Conservation (phyloP, 371 early-diverging fungal species). For the Saksenaea vasiformis region DNA sequence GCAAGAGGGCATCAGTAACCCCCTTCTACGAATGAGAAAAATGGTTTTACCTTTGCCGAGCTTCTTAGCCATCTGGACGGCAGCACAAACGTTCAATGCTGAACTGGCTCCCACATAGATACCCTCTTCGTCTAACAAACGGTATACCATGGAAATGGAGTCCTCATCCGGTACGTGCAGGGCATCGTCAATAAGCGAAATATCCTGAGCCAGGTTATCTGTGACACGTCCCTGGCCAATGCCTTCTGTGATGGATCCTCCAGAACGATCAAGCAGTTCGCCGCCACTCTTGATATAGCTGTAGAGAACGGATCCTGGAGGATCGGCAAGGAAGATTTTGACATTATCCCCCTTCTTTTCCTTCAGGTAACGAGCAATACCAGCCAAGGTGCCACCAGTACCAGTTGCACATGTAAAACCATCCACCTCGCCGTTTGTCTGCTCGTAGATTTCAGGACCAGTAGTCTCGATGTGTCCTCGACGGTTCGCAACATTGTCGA, state of each 20-base stretch:
- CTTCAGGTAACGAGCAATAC: conserved; percentile 83
- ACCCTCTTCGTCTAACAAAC: conserved; percentile 91
- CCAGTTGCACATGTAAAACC: conserved; percentile 93
- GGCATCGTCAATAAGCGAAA: conserved; percentile 82
- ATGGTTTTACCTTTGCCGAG: conserved; percentile 75
- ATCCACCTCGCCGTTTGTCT: conserved; percentile 81
- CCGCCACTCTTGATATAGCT: conserved; percentile 76
- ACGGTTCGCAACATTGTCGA: conserved; percentile 84
- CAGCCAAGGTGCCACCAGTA: conserved; percentile 93
- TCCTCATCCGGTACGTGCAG: conserved; percentile 81
- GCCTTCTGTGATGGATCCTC: conserved; percentile 84
- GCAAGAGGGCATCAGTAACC: background rate
- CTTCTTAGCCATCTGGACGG: conserved; percentile 87
- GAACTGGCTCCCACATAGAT: conserved; percentile 92
- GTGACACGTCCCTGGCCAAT: conserved; percentile 97
- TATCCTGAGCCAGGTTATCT: conserved; percentile 81
- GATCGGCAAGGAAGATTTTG: conserved; percentile 88
- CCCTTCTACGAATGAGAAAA: background rate
- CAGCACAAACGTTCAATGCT: conserved; percentile 92
- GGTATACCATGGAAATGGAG: conserved; percentile 82
- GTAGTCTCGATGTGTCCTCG: conserved; percentile 94
- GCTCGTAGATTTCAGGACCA: conserved; percentile 91
- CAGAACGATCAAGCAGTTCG: conserved; percentile 67
- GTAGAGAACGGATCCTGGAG: conserved; percentile 91
- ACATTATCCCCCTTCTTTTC: conserved; percentile 63